Base-by-base conservation (phyloP, 1,284 basidiomycete species). In the Microbotryum scabiosae region DNA sequence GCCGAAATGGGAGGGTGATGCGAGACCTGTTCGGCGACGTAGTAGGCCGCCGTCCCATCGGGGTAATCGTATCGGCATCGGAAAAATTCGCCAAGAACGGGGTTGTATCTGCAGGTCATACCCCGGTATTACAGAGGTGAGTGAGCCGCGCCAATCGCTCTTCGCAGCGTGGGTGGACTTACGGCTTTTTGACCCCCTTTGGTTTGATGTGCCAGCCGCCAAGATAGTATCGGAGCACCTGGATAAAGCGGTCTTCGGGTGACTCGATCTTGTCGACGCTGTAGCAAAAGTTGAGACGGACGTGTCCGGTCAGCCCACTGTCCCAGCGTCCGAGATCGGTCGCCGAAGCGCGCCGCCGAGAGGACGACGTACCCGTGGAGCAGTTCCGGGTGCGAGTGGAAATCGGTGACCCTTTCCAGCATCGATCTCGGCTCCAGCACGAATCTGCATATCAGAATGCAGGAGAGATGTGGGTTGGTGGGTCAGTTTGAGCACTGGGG, bases 141-240 rank as follows among this genome's bases (percentile, higher is more conserved):
- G 36, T 56, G 20, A 20, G 51, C 10, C 9, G 16, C 18, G 8
- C 32, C 26, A 8, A 26, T 50, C 32, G 26, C 51, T 48, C 25
- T 53, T 32, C 30, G 36, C 16, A 21, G 28, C 23, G 47, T 30
- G n/a, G 26, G n/a, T 9, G 9, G 59, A 80, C 86, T 76, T 72
- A 92, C 83, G 94, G 94, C 79, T 98, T 98, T 86, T 98, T 98
- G 67, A 98, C 96, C 65, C 94, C 94, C 77, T 92, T 96, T 47
- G 94, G 93, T 78, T 98, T 97, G 79, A 97, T 96, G 77, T 98
- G 96, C 94, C 94, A 99, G 50, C 94, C 94, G n/a, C 90, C 88
- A 50, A 97, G 85, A 74, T 97, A 98, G 76, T 96, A 97, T 60
- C 89, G 86, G 55, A 97, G 81, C 5, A 97, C 89, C 60, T 86